Evolutionary conservation across 192 early-diverging fungal species (phyloP).

Genomic region (Backusella macrospora): DNA sequence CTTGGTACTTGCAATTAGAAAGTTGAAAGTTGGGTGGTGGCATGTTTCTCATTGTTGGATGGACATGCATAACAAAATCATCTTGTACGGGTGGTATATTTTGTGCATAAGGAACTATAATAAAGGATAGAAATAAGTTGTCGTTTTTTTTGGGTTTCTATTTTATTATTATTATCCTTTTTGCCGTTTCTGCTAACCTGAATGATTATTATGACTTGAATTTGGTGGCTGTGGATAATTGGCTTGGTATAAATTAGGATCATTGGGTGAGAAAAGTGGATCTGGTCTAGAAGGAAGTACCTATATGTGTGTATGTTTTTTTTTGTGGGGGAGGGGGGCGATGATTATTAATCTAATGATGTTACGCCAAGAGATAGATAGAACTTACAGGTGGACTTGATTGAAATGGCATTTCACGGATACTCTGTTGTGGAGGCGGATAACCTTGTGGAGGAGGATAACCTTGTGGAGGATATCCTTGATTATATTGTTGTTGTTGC

Average conservation of each 20-base stretch:
- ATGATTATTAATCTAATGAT: neutral
- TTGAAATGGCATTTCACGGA: neutral
- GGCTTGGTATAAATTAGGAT: slow-evolving; percentile 23
- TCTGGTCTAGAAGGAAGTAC: slow-evolving; percentile 13
- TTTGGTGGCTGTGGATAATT: slow-evolving; percentile 39
- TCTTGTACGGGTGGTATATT: slow-evolving; percentile 2
- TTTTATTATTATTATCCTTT: too few species aligned
- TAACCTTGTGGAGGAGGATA: slow-evolving; percentile 11
- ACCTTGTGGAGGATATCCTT: neutral
- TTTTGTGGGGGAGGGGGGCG: too few species aligned
- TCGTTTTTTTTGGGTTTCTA: neutral
- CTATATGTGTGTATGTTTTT: neutral
- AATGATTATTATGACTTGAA: slow-evolving; percentile 32
- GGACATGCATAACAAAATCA: slow-evolving; percentile 29
- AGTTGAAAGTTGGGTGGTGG: slow-evolving; percentile 48
- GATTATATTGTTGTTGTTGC: neutral
- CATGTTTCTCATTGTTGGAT: slow-evolving; percentile 30
- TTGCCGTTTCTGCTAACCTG: slow-evolving; percentile 20
- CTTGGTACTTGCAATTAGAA: slow-evolving; percentile 47
- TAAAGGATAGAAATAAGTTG: neutral
- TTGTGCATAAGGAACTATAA: slow-evolving; percentile 17
- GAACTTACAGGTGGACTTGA: neutral
- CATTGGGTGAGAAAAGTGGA: slow-evolving; percentile 29
- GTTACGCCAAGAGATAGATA: neutral
- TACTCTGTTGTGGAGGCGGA: neutral